Conservation (phyloP, 2,329 filamentous ascomycete genomes). For the Helminthosporium solani region DNA sequence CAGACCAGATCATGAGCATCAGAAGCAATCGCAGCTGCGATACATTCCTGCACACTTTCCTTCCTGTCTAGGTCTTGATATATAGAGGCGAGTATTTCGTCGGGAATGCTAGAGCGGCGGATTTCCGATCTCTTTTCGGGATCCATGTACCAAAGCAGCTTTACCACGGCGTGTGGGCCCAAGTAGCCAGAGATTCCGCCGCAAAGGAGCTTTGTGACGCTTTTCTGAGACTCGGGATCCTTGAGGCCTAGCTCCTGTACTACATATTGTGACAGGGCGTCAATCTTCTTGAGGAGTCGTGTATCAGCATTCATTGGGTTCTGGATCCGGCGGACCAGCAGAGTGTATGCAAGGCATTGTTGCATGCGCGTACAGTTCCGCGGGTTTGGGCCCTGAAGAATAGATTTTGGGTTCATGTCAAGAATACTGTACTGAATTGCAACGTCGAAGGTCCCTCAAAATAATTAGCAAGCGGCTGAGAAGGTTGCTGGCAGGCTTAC, state of each 20-base stretch:
- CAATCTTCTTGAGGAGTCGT: background rate
- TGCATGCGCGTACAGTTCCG: background rate
- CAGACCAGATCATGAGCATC: background rate
- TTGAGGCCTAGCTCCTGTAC: background rate
- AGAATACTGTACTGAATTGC: constrained; percentile 6
- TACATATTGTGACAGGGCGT: background rate
- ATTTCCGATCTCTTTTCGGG: background rate
- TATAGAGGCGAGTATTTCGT: background rate
- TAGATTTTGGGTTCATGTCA: background rate
- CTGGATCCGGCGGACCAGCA: background rate
- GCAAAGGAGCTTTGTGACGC: background rate
- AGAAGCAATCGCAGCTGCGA: constrained; percentile 1
- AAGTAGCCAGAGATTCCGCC: background rate
- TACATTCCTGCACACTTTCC: background rate
- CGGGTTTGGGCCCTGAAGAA: background rate
- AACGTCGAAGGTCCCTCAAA: constrained; percentile 4
- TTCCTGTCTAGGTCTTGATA: background rate
- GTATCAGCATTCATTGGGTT: background rate
- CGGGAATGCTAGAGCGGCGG: background rate
- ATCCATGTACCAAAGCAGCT: background rate
- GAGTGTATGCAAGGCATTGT: background rate
- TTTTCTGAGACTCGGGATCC: background rate
- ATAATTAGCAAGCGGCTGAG: background rate
- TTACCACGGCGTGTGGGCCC: background rate
- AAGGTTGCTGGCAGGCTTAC: constrained; percentile 2